Base-by-base conservation (phyloP, 805 yeast genomes). In the Cyberlindnera petersonii region DNA sequence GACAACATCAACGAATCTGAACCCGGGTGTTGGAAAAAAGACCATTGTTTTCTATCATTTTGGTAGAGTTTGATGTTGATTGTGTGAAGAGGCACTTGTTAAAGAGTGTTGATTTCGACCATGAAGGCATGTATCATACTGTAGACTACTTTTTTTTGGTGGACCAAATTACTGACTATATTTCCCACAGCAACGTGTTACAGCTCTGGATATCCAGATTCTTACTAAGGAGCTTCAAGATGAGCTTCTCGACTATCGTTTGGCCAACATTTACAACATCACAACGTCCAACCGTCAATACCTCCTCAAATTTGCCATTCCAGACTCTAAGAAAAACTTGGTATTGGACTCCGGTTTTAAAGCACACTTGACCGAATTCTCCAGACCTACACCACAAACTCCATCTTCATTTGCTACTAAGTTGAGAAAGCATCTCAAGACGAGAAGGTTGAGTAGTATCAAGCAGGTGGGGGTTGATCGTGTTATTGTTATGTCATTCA, bases 351-450 rank as follows among this genome's bases (percentile, higher is more conserved):
- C 91, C 38, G 98, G 98, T 0, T 79, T 83, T 59, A 77, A 87
- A 47, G 62, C 83, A 20, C 91, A 89, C 59, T 52, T 78, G 38
- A 85, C 97, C 0, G 84, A 80, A 16, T 91, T 77, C 54, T 86
- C 85, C 33, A 74, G 96, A 52, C 84, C 87, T 5, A 78, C 85
- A 1, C 82, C 89, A 9, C 85, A 79, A 16, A 70, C 80, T 10
- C 98, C 98, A 0, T 79, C 95, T 5, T 81, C 81, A 29, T 91
- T 91, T 61, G 95, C 85, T 8, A 71, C 83, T 19, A 91, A 91
- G 57, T 64, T 91, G 41, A 74, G 98, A 51, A 89, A 89, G 56
- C 95, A 86, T 56, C 67, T 91, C 56, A 86, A 86, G 52, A 74
- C 91, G 0, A 76, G 88, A 58, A 68, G 97, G 43, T 66, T 91